phyloP scores from a whole-genome alignment of 1,284 basidiomycete genomes.

The Sporisorium iseilematis-ciliati region DNA sequence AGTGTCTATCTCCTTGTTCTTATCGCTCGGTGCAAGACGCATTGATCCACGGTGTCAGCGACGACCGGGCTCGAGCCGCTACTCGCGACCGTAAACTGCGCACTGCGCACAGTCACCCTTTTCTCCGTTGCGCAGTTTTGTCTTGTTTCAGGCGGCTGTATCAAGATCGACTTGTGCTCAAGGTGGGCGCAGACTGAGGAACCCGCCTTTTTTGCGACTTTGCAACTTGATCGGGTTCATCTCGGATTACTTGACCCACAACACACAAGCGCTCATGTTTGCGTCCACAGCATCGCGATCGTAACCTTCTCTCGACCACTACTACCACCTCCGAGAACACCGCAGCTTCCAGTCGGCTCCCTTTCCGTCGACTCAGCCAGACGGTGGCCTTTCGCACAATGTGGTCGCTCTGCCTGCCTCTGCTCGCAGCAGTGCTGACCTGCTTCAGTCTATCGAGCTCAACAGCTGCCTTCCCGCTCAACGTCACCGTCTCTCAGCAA shows the following conservation, averaged over 20 bases:
- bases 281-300: neutral
- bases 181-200: neutral
- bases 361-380: neutral
- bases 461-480: slow-evolving; percentile 26
- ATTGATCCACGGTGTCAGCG: too few relatives aligned
- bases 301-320: neutral
- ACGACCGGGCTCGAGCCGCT: neutral
- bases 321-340: too few relatives aligned
- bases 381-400: slow-evolving; percentile 7
- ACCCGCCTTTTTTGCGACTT: neutral
- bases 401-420: slow-evolving; percentile 14
- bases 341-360: neutral
- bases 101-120: neutral
- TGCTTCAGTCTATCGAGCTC: slow-evolving; percentile 13
- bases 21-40: too few relatives aligned
- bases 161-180: neutral
- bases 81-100: neutral
- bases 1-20: neutral
- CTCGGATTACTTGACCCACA: too few relatives aligned
- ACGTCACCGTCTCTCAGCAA: slow-evolving; percentile 44
- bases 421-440: slow-evolving; percentile 15
- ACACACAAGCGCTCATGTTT: neutral
- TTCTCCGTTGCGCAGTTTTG: neutral
- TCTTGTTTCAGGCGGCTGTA: neutral
- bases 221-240: neutral